Base-by-base conservation (phyloP, 768 basidiomycete species). In the Naganishia kalamii region DNA sequence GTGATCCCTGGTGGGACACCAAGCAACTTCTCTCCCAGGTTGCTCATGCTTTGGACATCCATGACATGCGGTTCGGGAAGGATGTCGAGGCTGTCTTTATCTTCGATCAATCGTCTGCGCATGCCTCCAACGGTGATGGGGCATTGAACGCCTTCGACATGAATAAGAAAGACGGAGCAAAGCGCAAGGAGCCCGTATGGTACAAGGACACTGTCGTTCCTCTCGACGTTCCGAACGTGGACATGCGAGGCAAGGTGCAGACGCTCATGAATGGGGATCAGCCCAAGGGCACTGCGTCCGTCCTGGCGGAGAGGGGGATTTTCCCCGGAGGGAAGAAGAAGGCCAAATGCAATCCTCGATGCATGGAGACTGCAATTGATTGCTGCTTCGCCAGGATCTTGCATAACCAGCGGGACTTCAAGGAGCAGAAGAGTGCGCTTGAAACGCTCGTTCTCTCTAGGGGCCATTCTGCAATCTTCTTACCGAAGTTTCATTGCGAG, bases 401-500 rank as follows among this genome's bases (percentile, higher is more conserved):
- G 0, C 81, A 72, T 71, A 78, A 77, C 43, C 68, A 83, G 51
- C 79, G 79, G 4, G 81, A 84, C 66, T 83, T 83, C 69, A 21
- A 69, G 1, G 61, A 76, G 48, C 71, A 75, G 2, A 64, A 76
- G 57, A 79, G 79, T 0, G 43, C 72, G 23, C 71, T 83, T 0
- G 75, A 83, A 65, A 61, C 33, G 2, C 41, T 68, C 4, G 77
- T 59, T 63, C 59, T 71, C 12, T 54, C 60, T 0, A 30, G 67
- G 0, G 79, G 80, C 3, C 65, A 79, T 54, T 41, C 71, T n/a
- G 71, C 73, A 60, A 61, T 80, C 25, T 81, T 81, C 63, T 72
- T 79, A 15, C 80, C 76, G 0, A 81, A 82, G 63, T 82, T 78
- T 69, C 80, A 83, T 51, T 82, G 81, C 70, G 79, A 83, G 69